Conservation (phyloP, 108 stramenopile genomes). For the Chaetoceros tenuissimus region DNA sequence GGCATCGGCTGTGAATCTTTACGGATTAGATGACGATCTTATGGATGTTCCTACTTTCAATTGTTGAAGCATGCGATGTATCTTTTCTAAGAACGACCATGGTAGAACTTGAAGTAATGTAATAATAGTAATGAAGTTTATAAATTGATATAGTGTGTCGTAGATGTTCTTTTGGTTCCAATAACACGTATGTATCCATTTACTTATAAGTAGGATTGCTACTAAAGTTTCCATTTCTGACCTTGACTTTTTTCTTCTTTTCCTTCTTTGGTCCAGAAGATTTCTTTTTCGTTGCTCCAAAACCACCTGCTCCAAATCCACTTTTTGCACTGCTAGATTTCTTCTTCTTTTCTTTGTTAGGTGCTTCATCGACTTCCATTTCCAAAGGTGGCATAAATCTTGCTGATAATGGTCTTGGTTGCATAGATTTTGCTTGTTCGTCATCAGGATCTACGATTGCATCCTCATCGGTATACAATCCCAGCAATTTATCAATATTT, state of each 20-base stretch:
- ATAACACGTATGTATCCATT: too few species aligned
- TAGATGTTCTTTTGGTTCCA: too few species aligned
- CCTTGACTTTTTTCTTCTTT: conserved; percentile 7
- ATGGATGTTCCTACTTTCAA: too few species aligned
- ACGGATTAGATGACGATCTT: too few species aligned
- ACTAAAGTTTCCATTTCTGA: conserved; percentile 4
- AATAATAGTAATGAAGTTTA: too few species aligned
- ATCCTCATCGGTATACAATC: conserved; percentile 16
- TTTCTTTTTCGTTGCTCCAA: conserved; percentile 2
- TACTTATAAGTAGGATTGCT: conserved; percentile 10
- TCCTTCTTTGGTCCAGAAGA: conserved; percentile 11
- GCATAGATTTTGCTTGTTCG: conserved; percentile 7
- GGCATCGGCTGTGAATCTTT: too few species aligned
- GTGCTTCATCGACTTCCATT: too few species aligned
- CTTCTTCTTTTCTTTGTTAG: background rate
- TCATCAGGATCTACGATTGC: conserved; percentile 8
- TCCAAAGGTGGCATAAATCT: conserved; percentile 21
- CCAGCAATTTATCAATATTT: conserved; percentile 19
- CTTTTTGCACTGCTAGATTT: background rate
- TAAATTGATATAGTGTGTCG: too few species aligned
- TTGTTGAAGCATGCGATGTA: too few species aligned
- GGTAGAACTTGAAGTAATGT: too few species aligned
- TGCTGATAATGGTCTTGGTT: conserved; percentile 15
- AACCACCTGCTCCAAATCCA: conserved; percentile 10
- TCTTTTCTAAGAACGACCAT: too few species aligned